Percentiles rank a stretch among this genome's conserved stretches.
phyloP scores from a whole-genome alignment of 805 yeast species.

The Candida parachauliodes region DNA sequence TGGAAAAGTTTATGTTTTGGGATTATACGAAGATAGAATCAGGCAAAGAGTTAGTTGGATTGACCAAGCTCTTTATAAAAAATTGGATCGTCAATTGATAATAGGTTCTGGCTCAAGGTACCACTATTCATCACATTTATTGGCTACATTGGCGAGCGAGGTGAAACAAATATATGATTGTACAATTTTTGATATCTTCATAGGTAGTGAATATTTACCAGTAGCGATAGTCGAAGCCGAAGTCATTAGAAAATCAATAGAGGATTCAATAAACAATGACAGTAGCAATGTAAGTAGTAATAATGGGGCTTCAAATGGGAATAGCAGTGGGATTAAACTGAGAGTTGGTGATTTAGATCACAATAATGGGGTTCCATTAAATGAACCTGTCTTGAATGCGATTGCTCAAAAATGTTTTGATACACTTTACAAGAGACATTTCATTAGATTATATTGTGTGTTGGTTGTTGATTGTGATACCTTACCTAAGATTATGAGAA shows the following conservation, averaged over 20 bases:
- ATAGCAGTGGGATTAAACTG: slow-evolving; percentile 11
- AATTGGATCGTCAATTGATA: slow-evolving; percentile 27
- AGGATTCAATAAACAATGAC: slow-evolving; percentile 18
- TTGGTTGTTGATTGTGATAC: slow-evolving; percentile 75
- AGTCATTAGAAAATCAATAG: slow-evolving; percentile 34
- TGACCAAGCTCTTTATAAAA: slow-evolving; percentile 42
- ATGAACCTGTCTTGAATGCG: slow-evolving; percentile 40
- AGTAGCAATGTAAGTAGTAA: slow-evolving; percentile 6
- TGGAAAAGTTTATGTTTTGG: slow-evolving; percentile 85
- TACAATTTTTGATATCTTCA: slow-evolving; percentile 80
- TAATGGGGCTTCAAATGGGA: slow-evolving; percentile 13
- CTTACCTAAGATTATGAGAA: slow-evolving; percentile 76
- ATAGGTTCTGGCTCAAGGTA: slow-evolving; percentile 47
- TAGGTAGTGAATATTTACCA: slow-evolving; percentile 78
- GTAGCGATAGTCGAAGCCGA: slow-evolving; percentile 81
- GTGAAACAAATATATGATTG: slow-evolving; percentile 84
- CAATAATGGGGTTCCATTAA: slow-evolving; percentile 38
- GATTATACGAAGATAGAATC: slow-evolving; percentile 87
- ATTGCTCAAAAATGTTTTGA: slow-evolving; percentile 45
- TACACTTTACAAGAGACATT: slow-evolving; percentile 48
- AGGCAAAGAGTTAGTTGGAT: slow-evolving; percentile 71
- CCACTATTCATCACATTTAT: slow-evolving; percentile 83
- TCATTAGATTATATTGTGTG: slow-evolving; percentile 76
- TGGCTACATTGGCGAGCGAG: slow-evolving; percentile 77
- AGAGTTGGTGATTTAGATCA: slow-evolving; percentile 13